Conservation (phyloP, 306 rosid genomes). For the Fragaria nilgerrensis region DNA sequence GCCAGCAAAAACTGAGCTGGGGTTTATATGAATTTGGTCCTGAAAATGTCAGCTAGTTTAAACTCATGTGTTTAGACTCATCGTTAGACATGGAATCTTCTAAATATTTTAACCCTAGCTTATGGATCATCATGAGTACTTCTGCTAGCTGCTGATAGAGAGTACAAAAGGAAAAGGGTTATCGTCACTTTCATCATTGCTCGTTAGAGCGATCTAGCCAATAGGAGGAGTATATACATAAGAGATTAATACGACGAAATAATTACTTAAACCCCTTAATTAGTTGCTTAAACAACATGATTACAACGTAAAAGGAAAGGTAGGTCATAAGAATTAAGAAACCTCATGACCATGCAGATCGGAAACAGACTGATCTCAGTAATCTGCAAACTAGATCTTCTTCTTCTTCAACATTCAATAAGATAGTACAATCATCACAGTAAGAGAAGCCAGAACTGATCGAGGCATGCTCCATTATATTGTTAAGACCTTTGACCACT, state of each 20-base stretch:
- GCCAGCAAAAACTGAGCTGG: conserved; percentile 70
- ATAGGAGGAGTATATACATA: not conserved
- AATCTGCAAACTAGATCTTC: conserved; percentile 12
- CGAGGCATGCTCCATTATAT: not conserved
- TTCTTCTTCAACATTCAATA: conserved; percentile 20
- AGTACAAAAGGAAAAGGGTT: conserved; percentile 30
- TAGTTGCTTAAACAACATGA: conserved; percentile 24
- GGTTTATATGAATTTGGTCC: conserved; percentile 24
- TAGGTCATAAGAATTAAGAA: conserved; percentile 43
- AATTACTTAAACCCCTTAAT: not conserved
- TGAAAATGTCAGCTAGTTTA: conserved; percentile 59
- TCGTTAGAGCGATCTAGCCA: conserved; percentile 8
- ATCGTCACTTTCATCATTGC: conserved; percentile 53
- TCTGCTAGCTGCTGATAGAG: conserved; percentile 6
- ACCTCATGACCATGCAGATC: conserved; percentile 30
- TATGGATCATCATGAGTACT: conserved; percentile 12
- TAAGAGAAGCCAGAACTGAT: not conserved
- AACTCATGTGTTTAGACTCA: conserved; percentile 59
- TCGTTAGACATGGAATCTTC: conserved; percentile 71
- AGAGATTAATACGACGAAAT: not conserved
- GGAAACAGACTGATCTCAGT: conserved; percentile 32
- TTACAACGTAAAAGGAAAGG: conserved; percentile 46
- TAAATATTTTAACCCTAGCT: conserved; percentile 33
- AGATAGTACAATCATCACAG: not conserved
- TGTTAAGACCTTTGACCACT: conserved; percentile 10